Conservation (phyloP, 2,329 filamentous ascomycete genomes). For the Neofusicoccum parvum region DNA sequence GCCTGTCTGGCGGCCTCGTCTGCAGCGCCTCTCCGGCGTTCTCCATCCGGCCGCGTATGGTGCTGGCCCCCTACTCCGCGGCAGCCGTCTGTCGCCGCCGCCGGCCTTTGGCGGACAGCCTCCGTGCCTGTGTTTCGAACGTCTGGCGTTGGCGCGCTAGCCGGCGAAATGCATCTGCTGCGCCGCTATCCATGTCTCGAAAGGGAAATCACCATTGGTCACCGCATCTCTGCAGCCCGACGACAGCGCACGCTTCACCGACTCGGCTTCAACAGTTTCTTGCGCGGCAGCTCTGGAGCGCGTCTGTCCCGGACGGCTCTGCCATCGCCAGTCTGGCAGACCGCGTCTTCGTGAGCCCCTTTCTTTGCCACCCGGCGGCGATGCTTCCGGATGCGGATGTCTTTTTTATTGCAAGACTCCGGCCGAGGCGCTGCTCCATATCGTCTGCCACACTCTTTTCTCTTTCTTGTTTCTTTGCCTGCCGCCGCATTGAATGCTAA, state of each 20-base stretch:
- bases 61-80: not conserved
- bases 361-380: slow-evolving; percentile 10
- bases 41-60: not conserved
- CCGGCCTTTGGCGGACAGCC: not conserved
- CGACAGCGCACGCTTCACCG: slow-evolving; percentile 10
- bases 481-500: not conserved
- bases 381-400: slow-evolving; percentile 16
- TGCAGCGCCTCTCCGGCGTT: not conserved
- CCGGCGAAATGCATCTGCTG: not conserved
- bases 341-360: not conserved
- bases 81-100: not conserved
- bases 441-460: not conserved
- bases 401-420: slow-evolving; percentile 2
- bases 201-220: slow-evolving; percentile 11
- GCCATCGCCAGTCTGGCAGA: not conserved
- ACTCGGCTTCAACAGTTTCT: not conserved
- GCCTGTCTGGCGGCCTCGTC: not conserved
- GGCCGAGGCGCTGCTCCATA: not conserved
- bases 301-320: not conserved
- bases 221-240: slow-evolving; percentile 5
- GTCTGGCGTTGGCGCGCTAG: slow-evolving; percentile 10
- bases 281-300: not conserved
- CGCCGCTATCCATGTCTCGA: slow-evolving; percentile 15
- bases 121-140: slow-evolving; percentile 3
- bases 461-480: not conserved